A percentile compares a stretch with the other conserved stretches of the same genome.
phyloP scores from a whole-genome alignment of 1,139 yeast species.

The Hanseniaspora uvarum region DNA sequence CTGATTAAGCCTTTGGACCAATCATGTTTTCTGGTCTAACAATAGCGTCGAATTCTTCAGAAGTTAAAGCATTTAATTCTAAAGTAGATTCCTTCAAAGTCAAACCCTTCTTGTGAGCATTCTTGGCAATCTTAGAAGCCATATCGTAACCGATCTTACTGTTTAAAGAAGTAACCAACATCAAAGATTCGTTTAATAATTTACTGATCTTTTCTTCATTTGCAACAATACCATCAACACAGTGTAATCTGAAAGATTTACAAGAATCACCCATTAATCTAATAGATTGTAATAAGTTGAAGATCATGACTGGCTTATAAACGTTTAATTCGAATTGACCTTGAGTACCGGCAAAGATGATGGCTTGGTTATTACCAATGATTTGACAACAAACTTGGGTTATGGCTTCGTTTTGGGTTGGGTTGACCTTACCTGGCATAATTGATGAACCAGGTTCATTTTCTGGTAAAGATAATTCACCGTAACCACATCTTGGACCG shows the following conservation, averaged over 20 bases:
- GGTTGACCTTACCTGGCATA: constrained; percentile 99
- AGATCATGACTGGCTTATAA: constrained; percentile 90
- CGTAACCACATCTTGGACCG: constrained; percentile 99
- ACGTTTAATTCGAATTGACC: constrained; percentile 98
- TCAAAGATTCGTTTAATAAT: constrained; percentile 82
- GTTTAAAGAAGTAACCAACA: constrained; percentile 96
- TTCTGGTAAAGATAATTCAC: constrained; percentile 89
- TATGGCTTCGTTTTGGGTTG: constrained; percentile 96
- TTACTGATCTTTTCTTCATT: constrained; percentile 79
- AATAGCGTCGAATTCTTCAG: constrained; percentile 87
- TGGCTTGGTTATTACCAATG: constrained; percentile 88
- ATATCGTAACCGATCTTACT: constrained; percentile 97
- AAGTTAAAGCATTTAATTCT: constrained; percentile 73
- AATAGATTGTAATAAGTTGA: constrained; percentile 77
- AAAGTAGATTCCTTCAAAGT: constrained; percentile 90
- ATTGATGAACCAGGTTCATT: constrained; percentile 98
- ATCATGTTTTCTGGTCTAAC: constrained; percentile 97
- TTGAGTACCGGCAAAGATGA: constrained; percentile 95
- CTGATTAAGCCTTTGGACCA: constrained; percentile 57
- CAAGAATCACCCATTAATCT: constrained; percentile 84
- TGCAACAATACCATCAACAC: constrained; percentile 90
- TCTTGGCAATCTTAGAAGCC: constrained; percentile 95
- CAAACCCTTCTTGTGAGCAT: constrained; percentile 95
- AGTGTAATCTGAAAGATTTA: constrained; percentile 80
- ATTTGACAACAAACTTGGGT: constrained; percentile 98